Conservation (phyloP, 345 rosid genomes). For the Populus tremula region DNA sequence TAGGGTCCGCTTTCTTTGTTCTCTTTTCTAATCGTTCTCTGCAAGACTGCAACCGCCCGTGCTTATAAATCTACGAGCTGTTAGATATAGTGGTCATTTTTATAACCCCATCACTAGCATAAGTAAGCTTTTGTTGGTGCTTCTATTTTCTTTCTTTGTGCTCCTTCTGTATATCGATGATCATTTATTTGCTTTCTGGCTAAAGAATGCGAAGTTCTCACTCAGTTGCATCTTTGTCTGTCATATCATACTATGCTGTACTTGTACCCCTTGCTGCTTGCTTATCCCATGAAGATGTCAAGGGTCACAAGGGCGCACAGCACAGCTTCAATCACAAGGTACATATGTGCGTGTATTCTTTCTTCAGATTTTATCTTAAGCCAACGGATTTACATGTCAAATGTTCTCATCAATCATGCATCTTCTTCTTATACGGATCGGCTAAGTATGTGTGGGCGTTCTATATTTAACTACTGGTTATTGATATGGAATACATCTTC, state of each 20-base stretch:
- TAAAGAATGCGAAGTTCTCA: slow-evolving; percentile 24
- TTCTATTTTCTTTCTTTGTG: background rate
- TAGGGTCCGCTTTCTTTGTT: slow-evolving; percentile 11
- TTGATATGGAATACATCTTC: background rate
- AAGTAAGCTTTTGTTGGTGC: background rate
- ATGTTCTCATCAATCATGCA: background rate
- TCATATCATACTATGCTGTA: slow-evolving; percentile 15
- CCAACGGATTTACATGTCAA: background rate
- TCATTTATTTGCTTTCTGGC: background rate
- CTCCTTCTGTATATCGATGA: background rate
- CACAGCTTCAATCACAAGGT: slow-evolving; percentile 30
- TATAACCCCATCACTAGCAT: background rate
- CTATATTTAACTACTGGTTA: no score
- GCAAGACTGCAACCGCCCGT: slow-evolving; percentile 22
- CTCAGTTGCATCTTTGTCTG: slow-evolving; percentile 3
- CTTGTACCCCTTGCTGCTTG: slow-evolving; percentile 30
- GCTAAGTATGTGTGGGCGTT: no score
- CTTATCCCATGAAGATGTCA: slow-evolving; percentile 23
- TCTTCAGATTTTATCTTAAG: background rate
- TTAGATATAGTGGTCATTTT: no score
- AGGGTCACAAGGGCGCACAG: slow-evolving; percentile 18
- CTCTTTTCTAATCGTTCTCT: background rate
- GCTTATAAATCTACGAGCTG: background rate
- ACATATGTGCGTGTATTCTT: background rate
- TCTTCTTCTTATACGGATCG: background rate